Conservation (phyloP, 345 rosid genomes). For the Gossypium sturtianum region DNA sequence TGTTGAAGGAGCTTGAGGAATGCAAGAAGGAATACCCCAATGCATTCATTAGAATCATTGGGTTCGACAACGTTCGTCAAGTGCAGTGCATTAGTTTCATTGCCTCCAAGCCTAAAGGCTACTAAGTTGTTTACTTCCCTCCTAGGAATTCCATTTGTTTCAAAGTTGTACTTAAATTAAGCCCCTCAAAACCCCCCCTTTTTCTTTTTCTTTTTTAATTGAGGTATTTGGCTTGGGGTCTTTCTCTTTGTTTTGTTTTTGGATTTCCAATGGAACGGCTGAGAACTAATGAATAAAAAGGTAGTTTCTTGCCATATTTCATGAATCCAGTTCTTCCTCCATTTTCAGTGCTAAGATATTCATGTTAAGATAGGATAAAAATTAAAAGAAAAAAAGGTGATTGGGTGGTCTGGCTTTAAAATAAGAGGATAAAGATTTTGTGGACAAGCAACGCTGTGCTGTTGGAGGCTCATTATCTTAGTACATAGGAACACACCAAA, state of each 20-base stretch:
- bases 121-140: not conserved
- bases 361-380: too few relatives aligned
- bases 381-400: too few relatives aligned
- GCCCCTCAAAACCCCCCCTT: too few relatives aligned
- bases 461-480: too few relatives aligned
- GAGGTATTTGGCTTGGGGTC: not conserved
- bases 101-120: conserved; percentile 17
- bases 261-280: conserved; percentile 1
- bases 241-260: not conserved
- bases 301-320: not conserved
- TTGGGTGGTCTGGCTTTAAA: too few relatives aligned
- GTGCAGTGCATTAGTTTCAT: conserved; percentile 52
- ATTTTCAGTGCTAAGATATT: too few relatives aligned
- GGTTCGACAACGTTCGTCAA: conserved; percentile 45
- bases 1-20: conserved; percentile 39
- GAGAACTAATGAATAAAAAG: conserved; percentile 14
- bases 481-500: too few relatives aligned
- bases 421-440: too few relatives aligned
- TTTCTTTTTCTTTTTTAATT: not conserved
- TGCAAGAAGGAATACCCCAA: conserved; percentile 27
- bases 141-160: not conserved
- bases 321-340: not conserved
- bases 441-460: too few relatives aligned
- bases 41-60: conserved; percentile 28
- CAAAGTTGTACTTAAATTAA: not conserved